A percentile compares a stretch with the other conserved stretches of the same genome.
These are phyloP conservation scores for Trichothecium sympodiale DNA, from an alignment of 2,329 filamentous ascomycete species.

Conservation along the genomic window DNA sequence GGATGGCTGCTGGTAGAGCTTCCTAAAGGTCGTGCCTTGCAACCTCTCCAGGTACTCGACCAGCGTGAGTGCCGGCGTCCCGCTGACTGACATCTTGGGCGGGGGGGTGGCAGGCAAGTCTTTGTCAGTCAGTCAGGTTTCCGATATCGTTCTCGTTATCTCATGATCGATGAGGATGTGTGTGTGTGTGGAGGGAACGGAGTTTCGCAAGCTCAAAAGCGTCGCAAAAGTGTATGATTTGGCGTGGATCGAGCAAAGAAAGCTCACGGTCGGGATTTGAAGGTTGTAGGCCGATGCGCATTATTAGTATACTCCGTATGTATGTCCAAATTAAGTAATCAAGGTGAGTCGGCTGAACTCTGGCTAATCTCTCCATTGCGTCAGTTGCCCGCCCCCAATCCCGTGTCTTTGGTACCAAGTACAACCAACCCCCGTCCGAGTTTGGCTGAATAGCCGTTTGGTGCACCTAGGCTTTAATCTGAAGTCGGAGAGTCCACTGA, in stretches of 20 bases:
- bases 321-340: constrained; percentile 7
- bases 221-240: background rate
- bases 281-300: too few relatives aligned
- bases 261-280: background rate
- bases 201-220: too few relatives aligned
- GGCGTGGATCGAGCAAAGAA: background rate
- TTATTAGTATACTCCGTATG: background rate
- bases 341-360: too few relatives aligned
- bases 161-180: constrained; percentile 11
- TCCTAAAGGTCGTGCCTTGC: constrained; percentile 78
- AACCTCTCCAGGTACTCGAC: constrained; percentile 92
- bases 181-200: background rate
- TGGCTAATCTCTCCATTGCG: too few relatives aligned
- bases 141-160: constrained; percentile 9
- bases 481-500: too few relatives aligned
- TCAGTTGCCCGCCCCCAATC: too few relatives aligned
- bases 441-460: too few relatives aligned
- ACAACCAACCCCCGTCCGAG: too few relatives aligned
- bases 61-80: constrained; percentile 42
- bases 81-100: constrained; percentile 33
- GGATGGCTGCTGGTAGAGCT: constrained; percentile 91
- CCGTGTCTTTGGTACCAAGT: too few relatives aligned
- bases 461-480: too few relatives aligned
- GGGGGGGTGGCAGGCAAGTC: constrained; percentile 8
- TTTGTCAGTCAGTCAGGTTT: constrained; percentile 15